phyloP scores from a whole-genome alignment of 73 alveolate species.

The Diophrys sp. region DNA sequence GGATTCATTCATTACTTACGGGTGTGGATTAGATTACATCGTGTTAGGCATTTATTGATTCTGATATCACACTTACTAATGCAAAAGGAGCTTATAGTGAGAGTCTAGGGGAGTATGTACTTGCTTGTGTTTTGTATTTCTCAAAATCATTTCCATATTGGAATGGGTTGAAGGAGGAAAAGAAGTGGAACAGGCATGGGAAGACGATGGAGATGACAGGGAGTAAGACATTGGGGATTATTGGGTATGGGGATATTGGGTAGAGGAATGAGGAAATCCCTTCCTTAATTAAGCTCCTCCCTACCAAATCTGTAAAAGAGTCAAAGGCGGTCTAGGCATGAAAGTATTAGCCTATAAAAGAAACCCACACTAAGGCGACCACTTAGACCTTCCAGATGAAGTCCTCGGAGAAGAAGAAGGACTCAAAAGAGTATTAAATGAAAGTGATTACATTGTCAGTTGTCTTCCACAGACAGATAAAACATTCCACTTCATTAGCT shows the following conservation, averaged over 20 bases:
- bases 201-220: not conserved
- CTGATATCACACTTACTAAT: conserved; percentile 1
- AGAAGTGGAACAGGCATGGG: not conserved
- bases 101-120: conserved; percentile 11
- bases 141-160: not conserved
- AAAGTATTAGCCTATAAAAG: conserved; percentile 47
- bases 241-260: conserved; percentile 63
- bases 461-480: conserved; percentile 50
- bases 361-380: conserved; percentile 14
- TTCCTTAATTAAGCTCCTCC: no score
- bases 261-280: no score
- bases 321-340: conserved; percentile 51
- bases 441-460: conserved; percentile 59
- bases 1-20: not conserved
- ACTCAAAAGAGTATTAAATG: no score
- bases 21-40: conserved; percentile 1
- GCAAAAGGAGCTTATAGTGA: conserved; percentile 12
- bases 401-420: no score
- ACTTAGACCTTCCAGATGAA: no score
- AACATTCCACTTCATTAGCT: conserved; percentile 28
- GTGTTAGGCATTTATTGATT: not conserved
- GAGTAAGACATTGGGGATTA: conserved; percentile 8
- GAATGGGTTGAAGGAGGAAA: not conserved
- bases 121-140: conserved; percentile 8
- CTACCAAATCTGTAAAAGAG: conserved; percentile 20